These are phyloP conservation scores for Globisporangium spinosum DNA, from an alignment of 352 stramenopile species.

Conservation along the genomic window DNA sequence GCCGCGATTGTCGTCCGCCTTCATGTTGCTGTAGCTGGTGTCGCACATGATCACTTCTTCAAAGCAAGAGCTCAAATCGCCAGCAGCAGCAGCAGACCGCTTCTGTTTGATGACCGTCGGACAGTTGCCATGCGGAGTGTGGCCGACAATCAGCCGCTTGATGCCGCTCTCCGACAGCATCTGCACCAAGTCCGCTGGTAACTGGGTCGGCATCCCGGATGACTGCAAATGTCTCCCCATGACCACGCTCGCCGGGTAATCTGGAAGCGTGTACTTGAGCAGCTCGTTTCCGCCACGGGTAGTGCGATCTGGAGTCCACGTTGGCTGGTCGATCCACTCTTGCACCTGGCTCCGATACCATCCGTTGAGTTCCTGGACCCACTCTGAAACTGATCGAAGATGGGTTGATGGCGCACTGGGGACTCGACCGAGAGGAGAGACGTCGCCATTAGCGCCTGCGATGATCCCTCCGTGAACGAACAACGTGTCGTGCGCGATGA, in stretches of 20 bases:
- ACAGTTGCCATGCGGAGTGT: conserved; percentile 91
- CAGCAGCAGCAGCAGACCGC: conserved; percentile 13
- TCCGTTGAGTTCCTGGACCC: conserved; percentile 71
- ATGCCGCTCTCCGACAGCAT: conserved; percentile 74
- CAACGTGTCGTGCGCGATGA: conserved; percentile 81
- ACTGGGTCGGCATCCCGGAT: conserved; percentile 71
- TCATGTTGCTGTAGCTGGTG: conserved; percentile 90
- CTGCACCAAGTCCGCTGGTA: conserved; percentile 40
- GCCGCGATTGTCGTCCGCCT: conserved; percentile 71
- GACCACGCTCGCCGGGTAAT: conserved; percentile 59
- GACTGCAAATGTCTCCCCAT: conserved; percentile 65
- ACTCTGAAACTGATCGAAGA: conserved; percentile 42
- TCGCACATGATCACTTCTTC: conserved; percentile 89
- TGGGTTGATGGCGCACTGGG: conserved; percentile 38
- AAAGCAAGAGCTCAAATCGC: conserved; percentile 28
- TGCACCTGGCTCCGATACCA: conserved; percentile 77
- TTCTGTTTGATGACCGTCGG: conserved; percentile 81
- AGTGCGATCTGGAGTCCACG: conserved; percentile 57
- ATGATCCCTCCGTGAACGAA: conserved; percentile 92
- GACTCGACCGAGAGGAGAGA: conserved; percentile 67
- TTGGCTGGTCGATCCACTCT: conserved; percentile 75
- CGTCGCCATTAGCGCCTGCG: conserved; percentile 32
- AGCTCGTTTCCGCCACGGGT: conserved; percentile 61
- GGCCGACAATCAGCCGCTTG: conserved; percentile 85
- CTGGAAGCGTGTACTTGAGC: conserved; percentile 68